These are phyloP conservation scores for Phytopythium vexans DNA, from an alignment of 352 stramenopile genomes.

Conservation along the genomic window DNA sequence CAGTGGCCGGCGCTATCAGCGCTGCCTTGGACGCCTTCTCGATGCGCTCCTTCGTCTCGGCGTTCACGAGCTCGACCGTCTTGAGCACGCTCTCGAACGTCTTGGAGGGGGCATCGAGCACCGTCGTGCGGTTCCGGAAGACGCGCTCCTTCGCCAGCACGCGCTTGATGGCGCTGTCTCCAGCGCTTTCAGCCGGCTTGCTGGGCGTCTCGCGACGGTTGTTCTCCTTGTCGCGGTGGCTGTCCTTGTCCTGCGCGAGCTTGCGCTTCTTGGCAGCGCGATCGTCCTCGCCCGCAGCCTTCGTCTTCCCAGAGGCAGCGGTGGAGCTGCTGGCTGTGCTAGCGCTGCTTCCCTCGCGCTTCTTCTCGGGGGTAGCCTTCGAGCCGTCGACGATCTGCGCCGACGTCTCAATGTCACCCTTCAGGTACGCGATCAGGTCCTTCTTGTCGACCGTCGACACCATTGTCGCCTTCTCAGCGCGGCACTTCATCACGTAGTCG, in stretches of 20 bases:
- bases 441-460: constrained; percentile 88
- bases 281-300: constrained; percentile 11
- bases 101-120: constrained; percentile 77
- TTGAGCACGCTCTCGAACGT: constrained; percentile 84
- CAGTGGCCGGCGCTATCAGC: constrained; percentile 30
- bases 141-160: constrained; percentile 68
- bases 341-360: constrained; percentile 12
- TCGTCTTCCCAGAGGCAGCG: constrained; percentile 8
- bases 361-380: not conserved
- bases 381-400: constrained; percentile 55
- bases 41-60: constrained; percentile 85
- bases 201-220: constrained; percentile 35
- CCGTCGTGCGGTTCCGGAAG: constrained; percentile 59
- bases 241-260: constrained; percentile 15
- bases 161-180: constrained; percentile 52
- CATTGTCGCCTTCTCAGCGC: constrained; percentile 71
- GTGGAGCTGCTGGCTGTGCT: constrained; percentile 3
- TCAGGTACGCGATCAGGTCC: constrained; percentile 81
- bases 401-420: constrained; percentile 78
- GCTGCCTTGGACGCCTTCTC: constrained; percentile 79
- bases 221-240: constrained; percentile 39
- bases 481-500: constrained; percentile 85
- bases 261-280: constrained; percentile 46
- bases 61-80: constrained; percentile 75
- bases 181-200: constrained; percentile 18